These are phyloP conservation scores for Quercus tomentella DNA, from an alignment of 331 rosid species.

Conservation along the genomic window DNA sequence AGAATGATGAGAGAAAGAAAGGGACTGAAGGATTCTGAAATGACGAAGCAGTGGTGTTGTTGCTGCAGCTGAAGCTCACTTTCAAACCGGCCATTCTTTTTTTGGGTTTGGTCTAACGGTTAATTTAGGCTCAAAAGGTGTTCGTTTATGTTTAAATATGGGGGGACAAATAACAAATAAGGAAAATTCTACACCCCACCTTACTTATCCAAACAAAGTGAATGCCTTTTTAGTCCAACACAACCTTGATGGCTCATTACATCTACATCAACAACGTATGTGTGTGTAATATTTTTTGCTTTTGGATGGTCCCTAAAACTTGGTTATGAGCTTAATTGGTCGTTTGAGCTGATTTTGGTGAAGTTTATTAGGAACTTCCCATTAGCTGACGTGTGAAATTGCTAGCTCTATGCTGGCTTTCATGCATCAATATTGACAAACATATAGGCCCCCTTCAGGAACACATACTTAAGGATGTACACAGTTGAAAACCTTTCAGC, in stretches of 20 bases:
- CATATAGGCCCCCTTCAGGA: no score
- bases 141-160: no score
- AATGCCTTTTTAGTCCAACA: not conserved
- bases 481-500: no score
- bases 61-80: not conserved
- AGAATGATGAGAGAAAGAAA: not conserved
- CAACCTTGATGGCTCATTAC: not conserved
- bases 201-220: not conserved
- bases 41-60: no score
- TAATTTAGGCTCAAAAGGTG: not conserved
- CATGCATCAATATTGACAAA: no score
- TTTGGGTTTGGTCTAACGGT: not conserved
- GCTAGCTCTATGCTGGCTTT: no score
- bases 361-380: not conserved
- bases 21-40: not conserved
- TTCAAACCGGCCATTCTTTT: slow-evolving; percentile 11
- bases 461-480: no score
- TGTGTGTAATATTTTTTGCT: not conserved
- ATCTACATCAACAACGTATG: not conserved
- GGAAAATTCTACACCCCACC: not conserved
- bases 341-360: not conserved
- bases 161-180: no score
- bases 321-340: no score
- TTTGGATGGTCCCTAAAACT: not conserved
- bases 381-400: no score